Evolutionary conservation across 164 flowering plant species (phyloP), one percentile per base, ranked within the genome.

Genomic region (Aristolochia californica): DNA sequence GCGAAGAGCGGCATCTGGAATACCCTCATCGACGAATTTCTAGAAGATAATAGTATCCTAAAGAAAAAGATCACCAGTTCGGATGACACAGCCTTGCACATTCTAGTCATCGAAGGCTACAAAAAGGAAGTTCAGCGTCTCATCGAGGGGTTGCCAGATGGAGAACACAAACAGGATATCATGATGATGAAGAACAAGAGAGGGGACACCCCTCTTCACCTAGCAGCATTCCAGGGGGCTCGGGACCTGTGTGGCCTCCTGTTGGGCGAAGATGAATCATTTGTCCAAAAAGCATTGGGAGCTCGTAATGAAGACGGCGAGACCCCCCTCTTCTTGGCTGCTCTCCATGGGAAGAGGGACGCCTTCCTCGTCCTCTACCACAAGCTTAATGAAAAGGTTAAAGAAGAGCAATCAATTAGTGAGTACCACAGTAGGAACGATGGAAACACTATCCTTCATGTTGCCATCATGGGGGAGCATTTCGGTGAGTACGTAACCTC

Each of bases 51-150:
- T 13, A 13, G 1, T 15, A 18, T 23, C 2, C 57, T 16, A 28
- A 2, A 2, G 5, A 43, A 59, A 18, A 45, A 16, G 51, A 45
- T 58, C 24, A 58, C 61, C 22, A 15, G 43, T 14, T 45, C 52
- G 8, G 69, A 65, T 2, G 77, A 72, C 43, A 77, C 81, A 0
- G 71, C 62, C 2, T 24, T 77, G 34, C 77, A 77, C 26, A 5
- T 64, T 4, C 77, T 75, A 0, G 72, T 73, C 43, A 58, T 56
- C 7, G 66, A 68, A 17, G 65, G 59, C 40, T 12, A 34, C 40
- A 34, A 8, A 34, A 12, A 9, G 11, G 40, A 3, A 27, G 30
- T 61, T 57, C 62, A 44, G 17, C 58, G 45, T 2, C 17, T 62
- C 0, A 70, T 71, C 0, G 23, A 38, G 38, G 1, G 73, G 0